These are phyloP conservation scores for Yarrowia sp. DNA, from an alignment of 805 yeast genomes.

Conservation along the genomic window DNA sequence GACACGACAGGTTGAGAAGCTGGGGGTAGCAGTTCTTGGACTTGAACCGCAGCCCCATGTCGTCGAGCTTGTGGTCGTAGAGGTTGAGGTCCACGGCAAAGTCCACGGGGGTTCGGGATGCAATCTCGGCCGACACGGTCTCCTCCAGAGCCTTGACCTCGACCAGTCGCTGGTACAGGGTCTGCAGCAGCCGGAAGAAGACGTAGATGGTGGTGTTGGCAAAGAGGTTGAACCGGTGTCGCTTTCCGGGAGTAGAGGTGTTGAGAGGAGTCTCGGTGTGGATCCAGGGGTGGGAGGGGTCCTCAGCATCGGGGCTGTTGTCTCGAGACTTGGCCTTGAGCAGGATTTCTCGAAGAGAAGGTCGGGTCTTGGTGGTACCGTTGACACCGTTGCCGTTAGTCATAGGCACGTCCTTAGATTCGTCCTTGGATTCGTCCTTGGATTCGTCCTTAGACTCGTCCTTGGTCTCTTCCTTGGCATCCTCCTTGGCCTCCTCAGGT, in stretches of 20 bases:
- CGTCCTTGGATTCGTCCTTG: conserved; percentile 3
- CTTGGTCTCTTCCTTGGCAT: not conserved
- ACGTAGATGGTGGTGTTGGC: conserved; percentile 88
- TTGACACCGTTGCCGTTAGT: conserved; percentile 1
- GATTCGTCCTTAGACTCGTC: conserved; percentile 10
- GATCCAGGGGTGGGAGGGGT: conserved; percentile 52
- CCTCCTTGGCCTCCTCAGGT: not conserved
- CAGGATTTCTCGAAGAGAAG: conserved; percentile 10
- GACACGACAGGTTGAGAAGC: conserved; percentile 74
- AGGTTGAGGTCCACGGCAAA: conserved; percentile 89
- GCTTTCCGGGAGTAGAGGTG: conserved; percentile 41
- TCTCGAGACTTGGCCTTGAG: conserved; percentile 37
- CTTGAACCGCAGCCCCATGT: conserved; percentile 73
- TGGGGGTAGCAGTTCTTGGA: conserved; percentile 64
- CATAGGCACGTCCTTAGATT: not conserved
- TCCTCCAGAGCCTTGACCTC: conserved; percentile 78
- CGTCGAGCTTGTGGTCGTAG: conserved; percentile 78
- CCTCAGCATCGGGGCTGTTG: conserved; percentile 35
- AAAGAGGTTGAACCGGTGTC: conserved; percentile 73
- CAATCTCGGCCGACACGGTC: conserved; percentile 75
- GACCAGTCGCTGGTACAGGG: conserved; percentile 76
- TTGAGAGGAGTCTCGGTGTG: conserved; percentile 52
- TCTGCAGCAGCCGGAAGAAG: conserved; percentile 84
- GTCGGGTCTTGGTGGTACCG: not conserved
- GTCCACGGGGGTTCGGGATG: conserved; percentile 53